Evolutionary conservation across 73 alveolate species (phyloP).

Genomic region (Paramecium bursaria): DNA sequence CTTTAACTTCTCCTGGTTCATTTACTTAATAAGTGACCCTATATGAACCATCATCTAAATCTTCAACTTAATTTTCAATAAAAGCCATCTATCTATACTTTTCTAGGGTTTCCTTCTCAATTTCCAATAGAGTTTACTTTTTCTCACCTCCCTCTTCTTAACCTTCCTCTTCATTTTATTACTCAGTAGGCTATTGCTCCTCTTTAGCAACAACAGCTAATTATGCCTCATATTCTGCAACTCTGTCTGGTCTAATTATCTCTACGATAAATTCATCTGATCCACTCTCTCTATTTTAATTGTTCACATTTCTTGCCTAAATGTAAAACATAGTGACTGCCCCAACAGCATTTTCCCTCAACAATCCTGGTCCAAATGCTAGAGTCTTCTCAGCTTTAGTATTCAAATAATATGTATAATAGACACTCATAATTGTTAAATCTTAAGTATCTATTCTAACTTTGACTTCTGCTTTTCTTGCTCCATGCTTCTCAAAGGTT

Average conservation of each 20-base stretch:
- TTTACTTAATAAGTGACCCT: constrained; percentile 76
- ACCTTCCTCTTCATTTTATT: constrained; percentile 71
- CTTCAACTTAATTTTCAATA: constrained; percentile 74
- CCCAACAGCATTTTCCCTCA: constrained; percentile 92
- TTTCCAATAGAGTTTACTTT: constrained; percentile 68
- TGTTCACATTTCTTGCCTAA: constrained; percentile 95
- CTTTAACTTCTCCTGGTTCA: constrained; percentile 80
- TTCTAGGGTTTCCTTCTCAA: constrained; percentile 55
- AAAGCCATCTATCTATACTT: too few species aligned
- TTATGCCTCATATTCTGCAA: constrained; percentile 48
- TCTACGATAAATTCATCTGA: constrained; percentile 94
- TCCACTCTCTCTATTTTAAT: constrained; percentile 97
- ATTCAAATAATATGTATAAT: constrained; percentile 96
- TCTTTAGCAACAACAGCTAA: constrained; percentile 12
- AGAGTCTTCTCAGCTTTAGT: constrained; percentile 98
- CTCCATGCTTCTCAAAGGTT: constrained; percentile 95
- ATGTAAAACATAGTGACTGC: constrained; percentile 88
- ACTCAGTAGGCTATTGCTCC: not conserved
- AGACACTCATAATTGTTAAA: constrained; percentile 90
- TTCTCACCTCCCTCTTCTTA: constrained; percentile 82
- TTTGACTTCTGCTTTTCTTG: constrained; percentile 96
- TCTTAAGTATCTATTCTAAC: constrained; percentile 95
- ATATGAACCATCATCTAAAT: constrained; percentile 89
- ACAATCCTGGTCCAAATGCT: constrained; percentile 99
- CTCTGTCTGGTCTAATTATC: constrained; percentile 71